A percentile compares a stretch with the other conserved stretches of the same genome.
Evolutionary conservation across 306 rosid genomes (phyloP).

Genomic region (Albizia julibrissin): DNA sequence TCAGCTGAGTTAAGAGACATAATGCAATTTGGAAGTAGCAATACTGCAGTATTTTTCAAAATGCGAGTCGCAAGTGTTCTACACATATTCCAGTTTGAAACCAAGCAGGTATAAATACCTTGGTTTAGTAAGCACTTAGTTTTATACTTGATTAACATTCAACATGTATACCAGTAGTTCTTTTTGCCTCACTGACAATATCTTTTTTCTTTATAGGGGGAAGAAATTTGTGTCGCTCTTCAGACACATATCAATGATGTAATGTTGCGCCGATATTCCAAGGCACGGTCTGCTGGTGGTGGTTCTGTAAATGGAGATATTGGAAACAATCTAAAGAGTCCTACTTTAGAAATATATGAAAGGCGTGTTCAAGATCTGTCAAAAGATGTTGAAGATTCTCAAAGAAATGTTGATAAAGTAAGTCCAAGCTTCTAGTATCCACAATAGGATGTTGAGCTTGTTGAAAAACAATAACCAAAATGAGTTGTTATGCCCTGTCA

Average conservation of each 20-base stretch:
- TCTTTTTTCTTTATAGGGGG: slow-evolving; percentile 62
- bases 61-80: slow-evolving; percentile 99
- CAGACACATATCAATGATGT: slow-evolving; percentile 98
- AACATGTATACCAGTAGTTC: background rate
- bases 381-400: slow-evolving; percentile 81
- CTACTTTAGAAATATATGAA: slow-evolving; percentile 64
- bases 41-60: slow-evolving; percentile 92
- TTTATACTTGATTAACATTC: background rate
- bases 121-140: background rate
- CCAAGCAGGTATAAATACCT: slow-evolving; percentile 77
- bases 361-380: slow-evolving; percentile 76
- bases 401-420: slow-evolving; percentile 78
- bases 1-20: slow-evolving; percentile 98
- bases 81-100: slow-evolving; percentile 95
- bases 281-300: slow-evolving; percentile 66
- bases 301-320: slow-evolving; percentile 69
- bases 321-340: slow-evolving; percentile 57
- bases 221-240: slow-evolving; percentile 97
- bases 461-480: slow-evolving; percentile 24
- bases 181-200: slow-evolving; percentile 23
- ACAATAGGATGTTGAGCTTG: slow-evolving; percentile 8
- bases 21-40: slow-evolving; percentile 99
- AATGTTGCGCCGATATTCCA: slow-evolving; percentile 96
- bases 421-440: slow-evolving; percentile 30
- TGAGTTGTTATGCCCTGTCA: background rate